Evolutionary conservation across 192 early-diverging fungal genomes (phyloP).

Genomic region (Podila horticola): DNA sequence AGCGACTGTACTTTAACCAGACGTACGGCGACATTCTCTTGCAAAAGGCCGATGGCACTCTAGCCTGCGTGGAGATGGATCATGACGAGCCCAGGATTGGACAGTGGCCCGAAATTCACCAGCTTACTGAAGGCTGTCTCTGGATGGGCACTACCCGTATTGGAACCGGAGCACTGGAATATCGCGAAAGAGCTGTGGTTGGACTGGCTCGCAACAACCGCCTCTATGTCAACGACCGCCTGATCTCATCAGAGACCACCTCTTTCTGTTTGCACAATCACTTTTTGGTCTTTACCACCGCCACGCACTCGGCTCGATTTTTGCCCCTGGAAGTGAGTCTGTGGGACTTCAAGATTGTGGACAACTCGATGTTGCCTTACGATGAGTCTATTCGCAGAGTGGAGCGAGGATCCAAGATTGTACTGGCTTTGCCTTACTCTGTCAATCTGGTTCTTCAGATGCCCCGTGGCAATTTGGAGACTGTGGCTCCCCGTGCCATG

Average conservation of each 20-base stretch:
- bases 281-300: constrained; percentile 88
- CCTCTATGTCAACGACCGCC: constrained; percentile 78
- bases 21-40: constrained; percentile 43
- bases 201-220: constrained; percentile 83
- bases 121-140: constrained; percentile 52
- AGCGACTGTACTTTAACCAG: constrained; percentile 52
- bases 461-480: constrained; percentile 98
- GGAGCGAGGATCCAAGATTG: constrained; percentile 93
- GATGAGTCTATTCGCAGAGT: constrained; percentile 80
- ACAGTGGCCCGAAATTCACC: constrained; percentile 27
- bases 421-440: constrained; percentile 76
- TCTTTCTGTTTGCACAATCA: constrained; percentile 88
- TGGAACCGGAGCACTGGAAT: constrained; percentile 46
- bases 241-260: constrained; percentile 82
- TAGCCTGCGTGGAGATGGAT: constrained; percentile 19
- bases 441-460: constrained; percentile 86
- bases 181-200: constrained; percentile 64
- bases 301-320: constrained; percentile 82
- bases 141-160: constrained; percentile 50
- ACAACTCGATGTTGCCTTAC: constrained; percentile 58
- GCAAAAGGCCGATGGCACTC: constrained; percentile 34
- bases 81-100: constrained; percentile 28
- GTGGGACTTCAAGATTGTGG: constrained; percentile 55
- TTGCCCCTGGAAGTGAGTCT: constrained; percentile 56
- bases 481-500: constrained; percentile 89